Base-by-base conservation (phyloP, 2,329 filamentous ascomycete species). In the Monosporascus ibericus region DNA sequence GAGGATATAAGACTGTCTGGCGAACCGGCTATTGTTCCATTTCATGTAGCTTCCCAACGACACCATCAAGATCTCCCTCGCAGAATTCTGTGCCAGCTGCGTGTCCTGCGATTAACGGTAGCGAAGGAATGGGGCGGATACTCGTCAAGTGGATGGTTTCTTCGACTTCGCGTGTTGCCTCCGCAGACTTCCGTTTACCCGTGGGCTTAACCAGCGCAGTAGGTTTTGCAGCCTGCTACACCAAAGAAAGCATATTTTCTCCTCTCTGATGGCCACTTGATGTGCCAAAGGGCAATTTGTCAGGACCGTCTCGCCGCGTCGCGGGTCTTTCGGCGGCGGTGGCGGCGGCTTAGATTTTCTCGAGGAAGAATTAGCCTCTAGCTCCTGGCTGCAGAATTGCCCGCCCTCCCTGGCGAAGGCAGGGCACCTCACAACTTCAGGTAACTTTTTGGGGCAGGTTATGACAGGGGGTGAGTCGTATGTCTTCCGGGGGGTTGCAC, bases 31-130 rank as follows among this genome's bases (percentile, higher is more conserved):
- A 50, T 14, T 52, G 44, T 25, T 62, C 56, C 46, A 60, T 58
- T 20, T 55, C 53, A 6, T 68, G 59, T 39, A 68, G 55, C 25
- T 60, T 58, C n/a, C 57, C 55, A 25, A 59, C 62, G 20, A 62
- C 64, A 11, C 57, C 62, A 42, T 69, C 60, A 25, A 70, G 54
- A 24, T 66, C 67, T 44, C 60, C 52, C 44, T 68, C 65, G 34
- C 68, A 54, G 68, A 70, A 68, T 39, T 59, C 48, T 36, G 56
- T 64, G 42, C 59, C 60, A 15, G 57, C 51, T 6, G 63, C 63
- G 48, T 64, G 55, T 44, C 56, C 63, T 46, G 66, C 65, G n/a
- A 61, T 58, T 27, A 57, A 65, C 14, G 68, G 67, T 5, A 69
- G 55, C 22, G 63, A 63, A 20, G 62, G 62, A 22, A 60, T 50